Evolutionary conservation across 768 basidiomycete genomes (phyloP).

Genomic region (Kwoniella sp.): DNA sequence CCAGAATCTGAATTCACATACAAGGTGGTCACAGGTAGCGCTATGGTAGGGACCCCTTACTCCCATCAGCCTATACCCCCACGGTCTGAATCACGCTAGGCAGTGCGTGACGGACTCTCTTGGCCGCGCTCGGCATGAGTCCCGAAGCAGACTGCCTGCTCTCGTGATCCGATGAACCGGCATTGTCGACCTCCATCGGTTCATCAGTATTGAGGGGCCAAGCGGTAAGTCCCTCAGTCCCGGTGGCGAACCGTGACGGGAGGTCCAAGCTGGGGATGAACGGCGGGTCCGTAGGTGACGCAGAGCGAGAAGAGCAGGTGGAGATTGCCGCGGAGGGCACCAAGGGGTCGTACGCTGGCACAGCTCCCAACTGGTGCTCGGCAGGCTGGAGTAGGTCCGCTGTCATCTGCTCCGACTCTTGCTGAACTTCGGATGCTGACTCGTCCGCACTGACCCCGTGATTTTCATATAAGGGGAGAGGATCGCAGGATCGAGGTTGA

Average conservation of each 20-base stretch:
- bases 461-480: slow-evolving; percentile 37
- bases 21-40: too few relatives aligned
- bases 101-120: too few relatives aligned
- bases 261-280: background rate
- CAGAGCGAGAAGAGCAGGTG: slow-evolving; percentile 1
- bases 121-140: too few relatives aligned
- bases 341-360: slow-evolving; percentile 7
- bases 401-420: too few relatives aligned
- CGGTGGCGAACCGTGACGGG: background rate
- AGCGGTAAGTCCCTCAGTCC: slow-evolving; percentile 3
- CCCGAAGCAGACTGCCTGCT: too few relatives aligned
- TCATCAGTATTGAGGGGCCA: slow-evolving; percentile 1
- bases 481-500: slow-evolving; percentile 35
- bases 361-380: too few relatives aligned
- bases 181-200: slow-evolving; percentile 16
- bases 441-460: background rate
- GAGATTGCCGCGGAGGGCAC: background rate
- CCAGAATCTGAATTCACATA: too few relatives aligned
- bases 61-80: too few relatives aligned
- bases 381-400: background rate
- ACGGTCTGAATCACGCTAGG: too few relatives aligned
- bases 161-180: background rate
- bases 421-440: too few relatives aligned
- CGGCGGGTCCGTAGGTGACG: slow-evolving; percentile 1
- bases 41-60: too few relatives aligned